Evolutionary conservation across 331 rosid genomes (phyloP).

Genomic region (Quercus phellos): DNA sequence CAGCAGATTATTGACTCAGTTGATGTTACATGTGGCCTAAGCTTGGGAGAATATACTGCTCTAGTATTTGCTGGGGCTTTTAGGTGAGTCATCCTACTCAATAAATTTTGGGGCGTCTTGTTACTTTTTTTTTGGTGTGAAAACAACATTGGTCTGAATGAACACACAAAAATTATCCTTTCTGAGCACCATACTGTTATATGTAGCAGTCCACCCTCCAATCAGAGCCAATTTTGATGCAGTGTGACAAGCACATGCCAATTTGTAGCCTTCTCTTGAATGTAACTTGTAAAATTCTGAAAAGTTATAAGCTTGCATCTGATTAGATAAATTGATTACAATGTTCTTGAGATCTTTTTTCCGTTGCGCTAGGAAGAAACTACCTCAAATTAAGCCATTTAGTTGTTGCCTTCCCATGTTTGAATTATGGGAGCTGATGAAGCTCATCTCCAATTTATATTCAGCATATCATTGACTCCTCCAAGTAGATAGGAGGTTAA

Average conservation of each 20-base stretch:
- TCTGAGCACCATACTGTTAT: background rate
- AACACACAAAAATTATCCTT: background rate
- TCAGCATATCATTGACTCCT: background rate
- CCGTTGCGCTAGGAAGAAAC: background rate
- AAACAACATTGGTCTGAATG: background rate
- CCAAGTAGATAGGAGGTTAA: background rate
- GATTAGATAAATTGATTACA: background rate
- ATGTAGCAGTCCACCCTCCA: background rate
- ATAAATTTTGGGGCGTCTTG: background rate
- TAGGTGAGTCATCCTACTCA: constrained; percentile 45
- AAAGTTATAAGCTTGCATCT: background rate
- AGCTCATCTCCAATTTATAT: background rate
- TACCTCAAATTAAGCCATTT: background rate
- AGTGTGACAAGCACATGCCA: background rate
- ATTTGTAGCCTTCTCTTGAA: background rate
- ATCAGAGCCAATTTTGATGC: background rate
- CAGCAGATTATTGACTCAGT: constrained; percentile 86
- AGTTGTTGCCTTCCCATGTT: background rate
- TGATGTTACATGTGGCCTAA: constrained; percentile 94
- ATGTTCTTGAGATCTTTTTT: background rate
- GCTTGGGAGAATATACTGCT: constrained; percentile 97
- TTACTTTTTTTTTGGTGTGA: background rate
- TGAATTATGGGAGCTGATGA: background rate
- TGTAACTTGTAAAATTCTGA: background rate
- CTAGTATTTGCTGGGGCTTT: constrained; percentile 90